phyloP scores from a whole-genome alignment of 1,284 basidiomycete genomes.

The Testicularia cyperi region DNA sequence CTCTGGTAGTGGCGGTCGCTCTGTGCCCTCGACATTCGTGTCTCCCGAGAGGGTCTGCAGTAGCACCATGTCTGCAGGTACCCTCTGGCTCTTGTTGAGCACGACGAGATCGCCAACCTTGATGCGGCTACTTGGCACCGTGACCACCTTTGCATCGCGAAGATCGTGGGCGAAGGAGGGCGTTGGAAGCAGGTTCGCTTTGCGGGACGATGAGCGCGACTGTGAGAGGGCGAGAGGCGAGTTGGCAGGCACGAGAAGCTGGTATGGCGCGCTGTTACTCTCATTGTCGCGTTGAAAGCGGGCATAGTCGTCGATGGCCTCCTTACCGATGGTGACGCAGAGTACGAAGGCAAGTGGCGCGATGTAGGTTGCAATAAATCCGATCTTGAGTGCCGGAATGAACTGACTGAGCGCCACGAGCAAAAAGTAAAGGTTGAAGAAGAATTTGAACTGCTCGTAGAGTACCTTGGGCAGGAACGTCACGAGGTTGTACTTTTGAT shows the following conservation, averaged over 20 bases:
- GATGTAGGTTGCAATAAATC: slow-evolving; percentile 93
- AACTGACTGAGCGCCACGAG: slow-evolving; percentile 95
- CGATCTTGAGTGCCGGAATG: slow-evolving; percentile 94
- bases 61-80: slow-evolving; percentile 91
- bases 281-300: slow-evolving; percentile 86
- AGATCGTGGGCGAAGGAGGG: slow-evolving; percentile 22
- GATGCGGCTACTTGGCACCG: slow-evolving; percentile 76
- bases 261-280: slow-evolving; percentile 89
- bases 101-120: slow-evolving; percentile 88
- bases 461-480: slow-evolving; percentile 94
- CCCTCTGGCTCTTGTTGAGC: slow-evolving; percentile 94
- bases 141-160: slow-evolving; percentile 28
- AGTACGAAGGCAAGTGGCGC: slow-evolving; percentile 94
- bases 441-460: slow-evolving; percentile 99
- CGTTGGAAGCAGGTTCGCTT: not conserved
- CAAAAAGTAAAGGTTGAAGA: slow-evolving; percentile 99
- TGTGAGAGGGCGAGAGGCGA: slow-evolving; percentile 24
- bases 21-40: slow-evolving; percentile 9
- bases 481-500: slow-evolving; percentile 95
- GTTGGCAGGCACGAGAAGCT: slow-evolving; percentile 69
- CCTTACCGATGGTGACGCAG: slow-evolving; percentile 93
- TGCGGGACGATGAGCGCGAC: slow-evolving; percentile 13
- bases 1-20: slow-evolving; percentile 4
- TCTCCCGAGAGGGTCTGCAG: slow-evolving; percentile 70
- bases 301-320: slow-evolving; percentile 96